Base-by-base conservation (phyloP, 805 yeast species). In the Tetrapisispora taiwanensis region DNA sequence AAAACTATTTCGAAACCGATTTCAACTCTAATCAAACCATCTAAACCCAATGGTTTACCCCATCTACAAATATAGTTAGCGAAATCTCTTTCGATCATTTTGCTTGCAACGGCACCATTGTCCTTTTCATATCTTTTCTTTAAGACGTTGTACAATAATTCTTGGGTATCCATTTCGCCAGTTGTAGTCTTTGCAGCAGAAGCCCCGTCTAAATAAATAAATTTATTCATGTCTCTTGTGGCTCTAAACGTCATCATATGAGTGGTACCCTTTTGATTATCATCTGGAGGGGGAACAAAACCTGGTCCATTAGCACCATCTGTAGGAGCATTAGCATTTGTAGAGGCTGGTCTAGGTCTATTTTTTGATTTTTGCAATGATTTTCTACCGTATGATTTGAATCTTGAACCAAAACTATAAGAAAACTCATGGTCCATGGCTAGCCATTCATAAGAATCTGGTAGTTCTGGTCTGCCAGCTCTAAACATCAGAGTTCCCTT, bases 371-470 rank as follows among this genome's bases (percentile, higher is more conserved):
- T 26, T 17, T 28, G 13, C 26, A 40, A 27, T n/a, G 32, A 43
- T 34, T 47, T 52, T 30, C 59, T 52, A 27, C 62, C 62, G 41
- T 52, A 45, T 41, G 56, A 34, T 39, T 42, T 37, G 42, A 37
- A 46, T 46, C 53, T 52, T 15, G 51, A 36, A 4, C 72, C 70
- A 63, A 77, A 78, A 46, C 56, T 60, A 48, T 72, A 75, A 49
- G 81, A 74, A 58, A 78, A 78, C 52, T 79, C 84, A 49, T 67
- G 72, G 54, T 78, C 81, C 72, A 78, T 65, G 1, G 84, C 85
- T 10, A 76, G 60, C 84, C 85, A 79, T 55, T 79, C 84, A 28
- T 69, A 69, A 20, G 65, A 53, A 0, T 55, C 54, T 1, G 83
- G 82, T 9, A 76, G 51, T 3, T 53, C 45, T 0, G 69, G 67